Evolutionary conservation across 1,284 basidiomycete genomes (phyloP).

Genomic region (Fomitopsis schrenkii): DNA sequence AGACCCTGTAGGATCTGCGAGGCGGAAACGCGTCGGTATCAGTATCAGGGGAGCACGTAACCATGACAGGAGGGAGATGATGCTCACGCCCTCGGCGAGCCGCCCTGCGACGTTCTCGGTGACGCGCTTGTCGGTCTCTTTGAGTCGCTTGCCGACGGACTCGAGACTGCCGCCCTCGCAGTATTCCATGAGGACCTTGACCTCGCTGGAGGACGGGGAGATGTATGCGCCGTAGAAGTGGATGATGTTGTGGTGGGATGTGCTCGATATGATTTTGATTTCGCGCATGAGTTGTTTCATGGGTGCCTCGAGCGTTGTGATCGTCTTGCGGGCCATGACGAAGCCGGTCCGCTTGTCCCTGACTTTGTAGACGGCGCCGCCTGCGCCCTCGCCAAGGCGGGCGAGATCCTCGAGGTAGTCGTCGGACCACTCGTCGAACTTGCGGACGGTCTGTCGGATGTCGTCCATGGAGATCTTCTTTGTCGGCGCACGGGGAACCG

Average conservation of each 20-base stretch:
- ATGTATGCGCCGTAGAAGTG: conserved; percentile 95
- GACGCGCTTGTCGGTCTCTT: conserved; percentile 75
- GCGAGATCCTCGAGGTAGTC: conserved; percentile 69
- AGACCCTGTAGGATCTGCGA: conserved; percentile 84
- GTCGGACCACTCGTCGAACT: conserved; percentile 55
- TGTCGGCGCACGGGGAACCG: conserved; percentile 18
- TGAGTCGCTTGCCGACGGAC: conserved; percentile 82
- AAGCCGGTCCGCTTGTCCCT: conserved; percentile 70
- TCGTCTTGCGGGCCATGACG: conserved; percentile 95
- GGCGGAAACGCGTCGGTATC: not conserved
- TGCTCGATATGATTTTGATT: conserved; percentile 84
- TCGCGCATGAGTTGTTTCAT: conserved; percentile 92
- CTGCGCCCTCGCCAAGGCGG: conserved; percentile 91
- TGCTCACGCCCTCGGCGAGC: conserved; percentile 79
- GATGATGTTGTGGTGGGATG: conserved; percentile 86
- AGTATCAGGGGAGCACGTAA: not conserved
- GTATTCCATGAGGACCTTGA: conserved; percentile 96
- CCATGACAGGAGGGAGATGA: conserved; percentile 5
- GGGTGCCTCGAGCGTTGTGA: conserved; percentile 92
- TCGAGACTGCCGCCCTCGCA: conserved; percentile 90
- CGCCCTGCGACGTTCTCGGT: conserved; percentile 92
- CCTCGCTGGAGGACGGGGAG: conserved; percentile 86
- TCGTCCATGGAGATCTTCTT: conserved; percentile 27
- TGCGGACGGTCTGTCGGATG: conserved; percentile 30
- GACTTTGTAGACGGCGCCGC: conserved; percentile 93